Base-by-base conservation (phyloP, 306 rosid species). In the Lagenaria siceraria region DNA sequence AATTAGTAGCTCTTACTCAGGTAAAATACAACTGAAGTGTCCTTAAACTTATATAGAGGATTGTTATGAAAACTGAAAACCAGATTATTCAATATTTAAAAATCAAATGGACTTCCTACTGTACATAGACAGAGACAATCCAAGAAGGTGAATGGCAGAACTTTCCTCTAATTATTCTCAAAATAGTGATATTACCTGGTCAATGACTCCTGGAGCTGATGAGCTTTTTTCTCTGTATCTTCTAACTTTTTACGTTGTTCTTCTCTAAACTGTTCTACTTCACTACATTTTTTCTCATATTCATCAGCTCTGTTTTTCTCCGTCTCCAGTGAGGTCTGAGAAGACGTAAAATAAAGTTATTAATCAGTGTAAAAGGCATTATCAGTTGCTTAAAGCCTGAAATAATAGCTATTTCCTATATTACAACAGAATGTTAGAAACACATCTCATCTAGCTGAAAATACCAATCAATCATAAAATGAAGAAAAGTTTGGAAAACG, bases 121-220 rank as follows among this genome's bases (percentile, higher is more conserved):
- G n/a, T n/a, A n/a, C n/a, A n/a, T n/a, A n/a, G n/a, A n/a, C n/a
- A n/a, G 52, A 33, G 38, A 24, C 14, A 64, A 64, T 83, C 84
- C 91, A 56, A 80, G 62, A 64, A 64, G 19, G 25, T 9, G 11
- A 9, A 21, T 8, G 15, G 72, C 2, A 14, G 46, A 24, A 76
- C 59, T 69, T 53, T 62, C 43, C 42, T 81, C 60, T 61, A 49
- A 33, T 77, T 59, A 51, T 61, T 81, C 80, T 64, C 65, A 84
- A 93, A 80, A 84, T 4, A 36, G 78, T 74, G 77, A 81, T 79
- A 85, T 91, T 76, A 92, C 99, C 99, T 96, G 85, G 91, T 97
- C 82, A 87, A 89, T 80, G 93, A 81, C 88, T 92, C 99, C 83
- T 96, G 99, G 59, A 92, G 92, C 83, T 96, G 97, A 77, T 92